phyloP scores from a whole-genome alignment of 176 grass and related monocot genomes.

The Lolium perenne region DNA sequence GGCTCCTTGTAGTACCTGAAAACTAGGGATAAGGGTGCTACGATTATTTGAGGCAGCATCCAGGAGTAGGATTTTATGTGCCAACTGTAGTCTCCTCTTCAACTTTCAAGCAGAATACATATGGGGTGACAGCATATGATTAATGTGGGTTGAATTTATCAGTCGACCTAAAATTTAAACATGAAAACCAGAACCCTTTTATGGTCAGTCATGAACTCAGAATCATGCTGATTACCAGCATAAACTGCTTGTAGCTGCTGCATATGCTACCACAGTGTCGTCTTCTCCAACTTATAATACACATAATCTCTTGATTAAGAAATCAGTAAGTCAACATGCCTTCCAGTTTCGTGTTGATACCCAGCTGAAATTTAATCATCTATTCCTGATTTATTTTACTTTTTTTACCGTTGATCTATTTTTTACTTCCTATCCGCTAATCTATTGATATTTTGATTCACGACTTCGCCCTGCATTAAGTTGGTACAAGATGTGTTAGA shows the following conservation, averaged over 20 bases:
- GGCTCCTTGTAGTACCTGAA: not conserved
- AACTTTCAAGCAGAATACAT: not conserved
- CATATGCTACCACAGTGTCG: not conserved
- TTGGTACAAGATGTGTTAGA: not conserved
- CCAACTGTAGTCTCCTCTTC: not conserved
- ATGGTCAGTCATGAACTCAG: not conserved
- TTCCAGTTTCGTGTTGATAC: not conserved
- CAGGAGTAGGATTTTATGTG: not conserved
- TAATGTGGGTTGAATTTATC: not conserved
- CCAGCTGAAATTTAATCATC: not conserved
- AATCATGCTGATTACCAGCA: not conserved
- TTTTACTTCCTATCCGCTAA: not conserved
- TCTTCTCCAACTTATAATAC: conserved; percentile 1
- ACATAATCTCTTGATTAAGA: not conserved
- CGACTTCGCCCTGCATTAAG: not conserved
- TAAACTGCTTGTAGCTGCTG: not conserved
- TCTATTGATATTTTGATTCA: not conserved
- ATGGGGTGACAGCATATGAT: conserved; percentile 11
- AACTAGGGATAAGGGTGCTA: conserved; percentile 16
- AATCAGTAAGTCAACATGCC: not conserved
- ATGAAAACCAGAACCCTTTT: not conserved
- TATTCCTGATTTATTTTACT: not conserved
- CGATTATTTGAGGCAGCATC: conserved; percentile 9
- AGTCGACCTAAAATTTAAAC: not conserved
- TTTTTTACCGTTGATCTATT: no score